Evolutionary conservation across 768 basidiomycete genomes (phyloP).

Genomic region (Xerocomus potaroensis): DNA sequence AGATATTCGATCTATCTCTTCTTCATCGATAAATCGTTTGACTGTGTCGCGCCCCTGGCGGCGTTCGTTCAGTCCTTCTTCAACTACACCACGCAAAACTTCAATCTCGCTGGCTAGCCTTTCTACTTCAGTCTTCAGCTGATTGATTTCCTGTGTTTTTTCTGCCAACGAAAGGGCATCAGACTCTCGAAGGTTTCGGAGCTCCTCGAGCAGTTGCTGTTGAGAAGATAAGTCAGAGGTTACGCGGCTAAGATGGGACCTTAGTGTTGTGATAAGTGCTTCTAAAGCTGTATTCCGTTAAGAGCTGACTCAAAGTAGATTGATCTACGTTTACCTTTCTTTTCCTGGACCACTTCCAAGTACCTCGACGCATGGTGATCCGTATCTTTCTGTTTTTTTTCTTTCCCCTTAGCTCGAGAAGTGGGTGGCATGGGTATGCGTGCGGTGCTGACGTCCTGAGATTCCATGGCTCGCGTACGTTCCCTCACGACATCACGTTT

Average conservation of each 20-base stretch:
- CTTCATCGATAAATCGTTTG: constrained; percentile 47
- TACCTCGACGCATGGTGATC: constrained; percentile 48
- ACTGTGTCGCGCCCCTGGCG: constrained; percentile 46
- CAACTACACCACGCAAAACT: constrained; percentile 80
- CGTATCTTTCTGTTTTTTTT: constrained; percentile 33
- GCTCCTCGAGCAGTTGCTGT: constrained; percentile 61
- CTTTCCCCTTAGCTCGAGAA: constrained; percentile 26
- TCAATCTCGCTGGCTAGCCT: constrained; percentile 81
- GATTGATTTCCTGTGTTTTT: constrained; percentile 63
- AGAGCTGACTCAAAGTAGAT: neutral
- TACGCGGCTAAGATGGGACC: constrained; percentile 70
- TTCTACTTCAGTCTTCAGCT: constrained; percentile 73
- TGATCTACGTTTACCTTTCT: constrained; percentile 61
- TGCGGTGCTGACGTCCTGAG: constrained; percentile 33
- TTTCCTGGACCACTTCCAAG: constrained; percentile 78
- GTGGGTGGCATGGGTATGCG: constrained; percentile 17
- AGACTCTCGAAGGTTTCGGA: constrained; percentile 57
- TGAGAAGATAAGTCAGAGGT: constrained; percentile 79
- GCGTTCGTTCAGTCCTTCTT: constrained; percentile 78
- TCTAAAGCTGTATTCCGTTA: constrained; percentile 60
- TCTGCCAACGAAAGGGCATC: constrained; percentile 55
- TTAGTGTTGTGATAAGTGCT: constrained; percentile 68
- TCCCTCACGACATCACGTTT: constrained; percentile 74
- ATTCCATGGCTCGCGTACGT: constrained; percentile 57
- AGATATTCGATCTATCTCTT: constrained; percentile 59